Evolutionary conservation across 257 asterid genomes (phyloP).

Genomic region (Gentiana dahurica): DNA sequence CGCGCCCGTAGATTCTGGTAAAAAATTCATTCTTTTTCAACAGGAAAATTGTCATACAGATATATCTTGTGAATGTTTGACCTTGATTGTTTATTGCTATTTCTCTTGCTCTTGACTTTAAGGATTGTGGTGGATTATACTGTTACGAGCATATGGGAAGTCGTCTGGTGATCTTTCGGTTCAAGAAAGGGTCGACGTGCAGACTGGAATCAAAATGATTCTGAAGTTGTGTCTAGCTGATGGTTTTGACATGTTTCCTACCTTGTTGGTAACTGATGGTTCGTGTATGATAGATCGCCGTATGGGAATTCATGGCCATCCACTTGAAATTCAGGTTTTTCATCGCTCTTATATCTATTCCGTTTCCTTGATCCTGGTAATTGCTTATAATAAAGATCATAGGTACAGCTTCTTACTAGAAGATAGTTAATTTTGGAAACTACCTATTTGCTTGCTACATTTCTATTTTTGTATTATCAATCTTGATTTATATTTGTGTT

Average conservation of each 20-base stretch:
- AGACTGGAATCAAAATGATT: conserved; percentile 66
- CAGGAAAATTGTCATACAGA: too few species aligned
- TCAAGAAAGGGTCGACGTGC: conserved; percentile 66
- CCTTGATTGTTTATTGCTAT: background rate
- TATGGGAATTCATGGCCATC: conserved; percentile 87
- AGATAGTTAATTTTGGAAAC: too few species aligned
- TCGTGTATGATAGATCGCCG: conserved; percentile 92
- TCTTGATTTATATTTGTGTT: too few species aligned
- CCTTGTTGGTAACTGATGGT: conserved; percentile 68
- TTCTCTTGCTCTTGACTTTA: conserved; percentile 1
- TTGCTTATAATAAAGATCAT: too few species aligned
- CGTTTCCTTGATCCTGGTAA: too few species aligned
- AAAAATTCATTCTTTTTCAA: conserved; percentile 1
- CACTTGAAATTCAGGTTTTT: conserved; percentile 70
- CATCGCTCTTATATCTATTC: background rate
- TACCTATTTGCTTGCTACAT: too few species aligned
- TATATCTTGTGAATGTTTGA: background rate
- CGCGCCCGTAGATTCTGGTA: conserved; percentile 82
- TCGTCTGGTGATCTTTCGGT: conserved; percentile 68
- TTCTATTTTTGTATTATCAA: too few species aligned
- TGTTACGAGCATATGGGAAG: conserved; percentile 71
- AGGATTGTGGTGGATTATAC: conserved; percentile 80
- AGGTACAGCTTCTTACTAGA: too few species aligned
- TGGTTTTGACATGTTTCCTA: conserved; percentile 84
- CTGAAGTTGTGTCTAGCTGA: conserved; percentile 59